phyloP scores from a whole-genome alignment of 805 yeast genomes.

The Candida sanyiensis region DNA sequence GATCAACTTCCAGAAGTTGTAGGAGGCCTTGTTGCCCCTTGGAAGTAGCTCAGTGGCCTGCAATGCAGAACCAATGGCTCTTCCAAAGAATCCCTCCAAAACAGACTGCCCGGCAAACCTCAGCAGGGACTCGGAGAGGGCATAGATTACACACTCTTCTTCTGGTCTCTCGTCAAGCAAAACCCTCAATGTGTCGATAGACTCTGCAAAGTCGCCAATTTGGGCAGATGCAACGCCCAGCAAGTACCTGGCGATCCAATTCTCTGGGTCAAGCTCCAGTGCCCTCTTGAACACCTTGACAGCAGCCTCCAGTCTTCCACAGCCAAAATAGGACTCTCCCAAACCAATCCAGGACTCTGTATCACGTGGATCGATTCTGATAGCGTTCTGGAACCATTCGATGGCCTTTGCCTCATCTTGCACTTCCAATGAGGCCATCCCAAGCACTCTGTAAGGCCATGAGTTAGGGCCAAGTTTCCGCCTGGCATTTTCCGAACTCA shows the following conservation, averaged over 20 bases:
- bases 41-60: constrained; percentile 41
- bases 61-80: constrained; percentile 47
- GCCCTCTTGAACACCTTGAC: constrained; percentile 74
- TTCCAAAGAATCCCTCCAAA: constrained; percentile 57
- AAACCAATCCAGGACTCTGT: constrained; percentile 85
- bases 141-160: constrained; percentile 45
- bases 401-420: constrained; percentile 76
- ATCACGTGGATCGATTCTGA: constrained; percentile 63
- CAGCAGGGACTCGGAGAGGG: constrained; percentile 53
- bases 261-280: constrained; percentile 42
- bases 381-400: constrained; percentile 81
- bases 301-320: constrained; percentile 87
- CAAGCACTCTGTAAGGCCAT: constrained; percentile 91
- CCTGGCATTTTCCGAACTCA: constrained; percentile 57
- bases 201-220: constrained; percentile 59
- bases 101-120: constrained; percentile 48
- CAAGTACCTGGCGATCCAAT: constrained; percentile 61
- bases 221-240: constrained; percentile 60
- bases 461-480: constrained; percentile 41
- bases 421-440: constrained; percentile 65
- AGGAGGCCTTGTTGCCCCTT: constrained; percentile 37
- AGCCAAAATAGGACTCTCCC: constrained; percentile 89
- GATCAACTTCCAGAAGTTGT: constrained; percentile 60
- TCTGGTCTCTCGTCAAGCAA: constrained; percentile 40
- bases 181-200: constrained; percentile 42